Conservation (phyloP, 192 early-diverging fungal species). For the Linnemannia zychae region DNA sequence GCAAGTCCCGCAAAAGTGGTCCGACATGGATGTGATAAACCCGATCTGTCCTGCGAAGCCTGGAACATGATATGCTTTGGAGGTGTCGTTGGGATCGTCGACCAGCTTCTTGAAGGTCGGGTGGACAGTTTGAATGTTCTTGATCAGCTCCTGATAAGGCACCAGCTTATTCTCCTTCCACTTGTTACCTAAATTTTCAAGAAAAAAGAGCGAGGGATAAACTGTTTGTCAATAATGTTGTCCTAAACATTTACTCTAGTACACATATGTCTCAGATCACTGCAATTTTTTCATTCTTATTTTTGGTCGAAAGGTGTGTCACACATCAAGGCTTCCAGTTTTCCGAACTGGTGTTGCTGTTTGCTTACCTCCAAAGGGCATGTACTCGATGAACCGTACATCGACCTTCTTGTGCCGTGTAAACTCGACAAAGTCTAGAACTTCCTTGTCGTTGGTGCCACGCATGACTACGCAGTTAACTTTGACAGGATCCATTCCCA, state of each 20-base stretch:
- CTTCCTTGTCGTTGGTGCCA: slow-evolving; percentile 87
- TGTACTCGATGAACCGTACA: slow-evolving; percentile 97
- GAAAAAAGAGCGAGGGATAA: neutral
- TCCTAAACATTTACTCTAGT: neutral
- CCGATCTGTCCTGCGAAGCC: slow-evolving; percentile 93
- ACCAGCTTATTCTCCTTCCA: slow-evolving; percentile 91
- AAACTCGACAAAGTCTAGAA: slow-evolving; percentile 86
- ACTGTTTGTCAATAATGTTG: neutral
- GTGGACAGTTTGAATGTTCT: slow-evolving; percentile 67
- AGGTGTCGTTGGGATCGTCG: slow-evolving; percentile 89
- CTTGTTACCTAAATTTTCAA: slow-evolving; percentile 74
- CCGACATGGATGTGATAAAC: slow-evolving; percentile 98
- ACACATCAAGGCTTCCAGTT: neutral
- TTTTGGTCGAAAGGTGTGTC: neutral
- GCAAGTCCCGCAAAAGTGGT: slow-evolving; percentile 96
- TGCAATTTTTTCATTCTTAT: neutral
- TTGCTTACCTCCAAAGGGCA: slow-evolving; percentile 94
- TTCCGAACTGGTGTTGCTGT: neutral
- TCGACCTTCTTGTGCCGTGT: slow-evolving; percentile 82
- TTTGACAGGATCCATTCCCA: slow-evolving; percentile 84
- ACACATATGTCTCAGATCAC: neutral
- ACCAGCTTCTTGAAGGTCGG: slow-evolving; percentile 72
- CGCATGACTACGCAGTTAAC: slow-evolving; percentile 96
- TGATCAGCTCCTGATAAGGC: slow-evolving; percentile 84
- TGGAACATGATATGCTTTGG: slow-evolving; percentile 83